Evolutionary conservation across 495 filamentous ascomycete genomes (phyloP).

Genomic region (Tetracladium marchalianum): DNA sequence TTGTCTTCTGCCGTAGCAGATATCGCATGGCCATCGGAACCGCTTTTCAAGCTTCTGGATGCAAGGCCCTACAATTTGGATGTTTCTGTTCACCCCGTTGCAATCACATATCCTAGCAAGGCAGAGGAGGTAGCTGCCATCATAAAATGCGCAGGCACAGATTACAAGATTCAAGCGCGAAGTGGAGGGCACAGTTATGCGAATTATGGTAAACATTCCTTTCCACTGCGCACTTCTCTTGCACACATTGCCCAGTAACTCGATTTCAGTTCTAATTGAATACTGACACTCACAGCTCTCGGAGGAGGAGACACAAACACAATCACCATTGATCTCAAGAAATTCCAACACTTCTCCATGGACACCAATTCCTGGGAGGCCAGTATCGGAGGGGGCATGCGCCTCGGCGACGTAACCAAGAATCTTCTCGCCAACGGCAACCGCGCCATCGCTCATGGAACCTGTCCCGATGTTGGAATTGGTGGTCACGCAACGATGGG

Average conservation of each 20-base stretch:
- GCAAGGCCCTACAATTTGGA: slow-evolving; percentile 53
- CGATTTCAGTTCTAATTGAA: too few species aligned
- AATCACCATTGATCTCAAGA: slow-evolving; percentile 43
- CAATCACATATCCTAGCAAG: slow-evolving; percentile 49
- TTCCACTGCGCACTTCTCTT: too few species aligned
- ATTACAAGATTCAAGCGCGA: slow-evolving; percentile 53
- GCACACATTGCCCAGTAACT: too few species aligned
- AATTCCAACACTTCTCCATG: slow-evolving; percentile 27
- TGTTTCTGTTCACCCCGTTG: slow-evolving; percentile 45
- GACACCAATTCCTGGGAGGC: slow-evolving; percentile 26
- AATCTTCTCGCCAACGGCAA: slow-evolving; percentile 49
- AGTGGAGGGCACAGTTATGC: slow-evolving; percentile 68
- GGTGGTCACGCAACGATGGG: slow-evolving; percentile 69
- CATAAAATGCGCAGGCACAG: slow-evolving; percentile 46
- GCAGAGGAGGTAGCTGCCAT: slow-evolving; percentile 46
- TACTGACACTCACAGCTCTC: background rate
- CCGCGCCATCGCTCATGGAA: slow-evolving; percentile 58
- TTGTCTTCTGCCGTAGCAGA: too few species aligned
- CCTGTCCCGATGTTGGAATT: slow-evolving; percentile 51
- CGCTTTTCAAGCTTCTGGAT: slow-evolving; percentile 1
- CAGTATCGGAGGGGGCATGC: slow-evolving; percentile 56
- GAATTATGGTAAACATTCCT: slow-evolving; percentile 19
- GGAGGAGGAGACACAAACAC: slow-evolving; percentile 42
- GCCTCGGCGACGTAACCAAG: slow-evolving; percentile 48
- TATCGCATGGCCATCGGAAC: slow-evolving; percentile 3